phyloP scores from a whole-genome alignment of 176 grass and related monocot genomes.

The Ananas comosus region DNA sequence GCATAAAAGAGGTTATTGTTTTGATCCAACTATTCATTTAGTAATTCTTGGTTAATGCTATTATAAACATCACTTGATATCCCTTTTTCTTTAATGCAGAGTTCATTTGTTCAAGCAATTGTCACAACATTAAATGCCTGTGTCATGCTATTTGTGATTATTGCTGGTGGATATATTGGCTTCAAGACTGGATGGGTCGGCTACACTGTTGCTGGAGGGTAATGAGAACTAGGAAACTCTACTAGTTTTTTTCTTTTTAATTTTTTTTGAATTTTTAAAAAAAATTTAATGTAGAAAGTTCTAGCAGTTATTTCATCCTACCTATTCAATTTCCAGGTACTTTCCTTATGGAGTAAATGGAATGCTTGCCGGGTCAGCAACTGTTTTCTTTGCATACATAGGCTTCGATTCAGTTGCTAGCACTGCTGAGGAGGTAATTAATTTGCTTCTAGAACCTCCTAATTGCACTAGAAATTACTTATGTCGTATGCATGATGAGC shows the following conservation, averaged over 20 bases:
- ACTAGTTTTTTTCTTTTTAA: not conserved
- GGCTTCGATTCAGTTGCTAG: conserved; percentile 92
- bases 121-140: conserved; percentile 74
- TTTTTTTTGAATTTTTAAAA: not conserved
- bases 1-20: conserved; percentile 81
- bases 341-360: conserved; percentile 88
- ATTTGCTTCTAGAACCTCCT: not conserved
- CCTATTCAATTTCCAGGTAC: conserved; percentile 41
- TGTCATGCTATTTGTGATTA: conserved; percentile 94
- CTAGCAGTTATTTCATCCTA: not conserved
- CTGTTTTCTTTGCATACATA: conserved; percentile 93
- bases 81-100: conserved; percentile 34
- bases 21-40: not conserved
- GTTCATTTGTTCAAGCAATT: conserved; percentile 67
- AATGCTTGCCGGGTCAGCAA: conserved; percentile 87
- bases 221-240: conserved; percentile 16
- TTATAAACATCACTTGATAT: not conserved
- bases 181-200: conserved; percentile 89
- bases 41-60: not conserved
- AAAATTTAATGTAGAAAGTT: no score
- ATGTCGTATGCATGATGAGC: not conserved
- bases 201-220: conserved; percentile 72
- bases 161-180: conserved; percentile 77
- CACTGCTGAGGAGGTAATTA: conserved; percentile 85
- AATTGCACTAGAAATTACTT: not conserved